These are phyloP conservation scores for Eleusine coracana DNA, from an alignment of 176 grass and related monocot genomes.

Conservation along the genomic window DNA sequence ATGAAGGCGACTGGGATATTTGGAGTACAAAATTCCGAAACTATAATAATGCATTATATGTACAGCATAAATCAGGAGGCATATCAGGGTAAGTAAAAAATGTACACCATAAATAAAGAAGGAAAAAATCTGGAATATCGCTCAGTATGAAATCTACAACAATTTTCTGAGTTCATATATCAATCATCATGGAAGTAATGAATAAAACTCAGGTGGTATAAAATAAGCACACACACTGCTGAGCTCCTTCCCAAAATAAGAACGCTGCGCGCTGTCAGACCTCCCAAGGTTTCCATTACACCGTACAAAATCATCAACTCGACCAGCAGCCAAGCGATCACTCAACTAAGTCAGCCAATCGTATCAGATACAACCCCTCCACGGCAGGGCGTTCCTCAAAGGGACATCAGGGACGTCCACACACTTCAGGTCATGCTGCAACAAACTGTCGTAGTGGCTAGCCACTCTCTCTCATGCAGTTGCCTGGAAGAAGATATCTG, in stretches of 20 bases:
- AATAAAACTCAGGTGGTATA: slow-evolving; percentile 52
- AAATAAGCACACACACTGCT: slow-evolving; percentile 46
- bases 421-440: slow-evolving; percentile 18
- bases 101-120: slow-evolving; percentile 16
- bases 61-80: not conserved
- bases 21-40: not conserved
- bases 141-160: slow-evolving; percentile 45
- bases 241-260: slow-evolving; percentile 54
- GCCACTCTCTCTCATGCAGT: slow-evolving; percentile 73
- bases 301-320: slow-evolving; percentile 43
- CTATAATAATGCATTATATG: not conserved
- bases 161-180: slow-evolving; percentile 61
- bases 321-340: slow-evolving; percentile 31
- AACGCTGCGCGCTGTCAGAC: not conserved
- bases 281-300: slow-evolving; percentile 12
- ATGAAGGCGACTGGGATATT: not conserved
- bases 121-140: slow-evolving; percentile 33
- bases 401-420: not conserved
- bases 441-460: slow-evolving; percentile 31
- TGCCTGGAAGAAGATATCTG: slow-evolving; percentile 78
- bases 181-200: slow-evolving; percentile 54
- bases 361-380: slow-evolving; percentile 41
- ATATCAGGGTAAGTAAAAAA: slow-evolving; percentile 18
- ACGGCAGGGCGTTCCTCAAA: slow-evolving; percentile 33
- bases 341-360: slow-evolving; percentile 53